Evolutionary conservation across 2,329 filamentous ascomycete species (phyloP).

Genomic region (Arthrobotrys pseudoclavata): DNA sequence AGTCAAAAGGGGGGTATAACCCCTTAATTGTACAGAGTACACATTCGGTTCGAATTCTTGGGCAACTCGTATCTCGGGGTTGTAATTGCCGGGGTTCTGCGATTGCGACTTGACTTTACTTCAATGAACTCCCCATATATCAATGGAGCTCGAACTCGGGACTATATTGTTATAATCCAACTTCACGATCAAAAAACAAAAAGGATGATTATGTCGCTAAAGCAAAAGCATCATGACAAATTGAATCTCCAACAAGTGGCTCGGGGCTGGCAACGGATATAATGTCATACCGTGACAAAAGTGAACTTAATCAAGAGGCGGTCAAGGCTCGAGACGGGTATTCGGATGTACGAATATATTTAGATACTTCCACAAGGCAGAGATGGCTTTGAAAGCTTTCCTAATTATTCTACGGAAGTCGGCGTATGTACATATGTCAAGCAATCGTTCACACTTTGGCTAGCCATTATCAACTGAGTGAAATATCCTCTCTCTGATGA

Average conservation of each 20-base stretch:
- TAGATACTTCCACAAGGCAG: background rate
- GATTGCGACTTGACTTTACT: background rate
- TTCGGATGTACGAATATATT: background rate
- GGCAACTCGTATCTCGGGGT: background rate
- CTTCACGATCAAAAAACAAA: background rate
- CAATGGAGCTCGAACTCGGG: background rate
- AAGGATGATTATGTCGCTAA: background rate
- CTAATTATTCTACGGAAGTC: slow-evolving; percentile 7
- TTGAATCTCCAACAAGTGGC: background rate
- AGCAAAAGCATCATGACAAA: background rate
- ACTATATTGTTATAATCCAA: background rate
- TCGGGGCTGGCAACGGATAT: background rate
- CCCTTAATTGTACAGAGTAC: background rate
- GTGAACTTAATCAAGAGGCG: background rate
- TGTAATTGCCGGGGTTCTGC: background rate
- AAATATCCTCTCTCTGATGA: background rate
- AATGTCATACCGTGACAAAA: background rate
- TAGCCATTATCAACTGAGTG: background rate
- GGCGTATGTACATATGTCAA: slow-evolving; percentile 13
- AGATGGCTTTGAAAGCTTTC: slow-evolving; percentile 2
- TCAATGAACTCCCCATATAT: background rate
- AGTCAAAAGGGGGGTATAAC: background rate
- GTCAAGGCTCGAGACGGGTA: background rate
- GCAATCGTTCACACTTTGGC: background rate
- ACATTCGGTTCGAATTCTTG: too few relatives aligned